Evolutionary conservation across 306 rosid species (phyloP), one percentile per base, ranked within the genome.

Genomic region (Oemleria cerasiformis): DNA sequence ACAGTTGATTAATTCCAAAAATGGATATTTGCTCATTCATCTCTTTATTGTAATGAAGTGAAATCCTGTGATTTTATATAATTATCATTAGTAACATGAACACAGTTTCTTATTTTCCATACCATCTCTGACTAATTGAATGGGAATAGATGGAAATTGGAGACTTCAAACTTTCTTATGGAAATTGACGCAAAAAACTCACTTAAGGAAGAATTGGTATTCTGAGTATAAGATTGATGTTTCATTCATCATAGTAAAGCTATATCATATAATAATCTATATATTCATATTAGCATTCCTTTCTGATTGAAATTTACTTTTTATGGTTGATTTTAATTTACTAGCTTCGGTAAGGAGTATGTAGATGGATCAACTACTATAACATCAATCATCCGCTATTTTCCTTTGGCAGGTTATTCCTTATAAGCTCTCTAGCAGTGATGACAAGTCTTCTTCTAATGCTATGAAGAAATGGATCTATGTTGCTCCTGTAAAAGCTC

Each of bases 401-500:
- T 50, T 70, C 8, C 19, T 41, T 79, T 72, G 84, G 84, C 71
- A 92, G 98, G 92, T 92, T 81, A 79, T 92, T 80, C 92, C 90
- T 15, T 93, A 88, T 73, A 92, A 85, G 90, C 88, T 86, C 39
- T 84, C 93, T 69, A 72, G 81, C 15, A 68, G 74, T 6, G 78
- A 58, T 75, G 68, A 79, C 56, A 65, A 68, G 56, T 38, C 75
- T 73, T 73, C 83, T 44, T 14, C 78, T n/a, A 58, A 62, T 45
- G 59, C 47, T 39, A 76, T 66, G 78, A 91, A 87, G 84, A 90
- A 78, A 78, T 92, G 98, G 98, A 77, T 66, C 72, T 87, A 88
- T 70, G 86, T 90, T 84, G 92, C 89, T 66, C 75, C 84, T 80
- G 81, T 82, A 14, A 87, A 90, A 80, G 86, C 90, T 77, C 96